phyloP scores from a whole-genome alignment of 2,329 filamentous ascomycete genomes.

The Penicillium sp. region DNA sequence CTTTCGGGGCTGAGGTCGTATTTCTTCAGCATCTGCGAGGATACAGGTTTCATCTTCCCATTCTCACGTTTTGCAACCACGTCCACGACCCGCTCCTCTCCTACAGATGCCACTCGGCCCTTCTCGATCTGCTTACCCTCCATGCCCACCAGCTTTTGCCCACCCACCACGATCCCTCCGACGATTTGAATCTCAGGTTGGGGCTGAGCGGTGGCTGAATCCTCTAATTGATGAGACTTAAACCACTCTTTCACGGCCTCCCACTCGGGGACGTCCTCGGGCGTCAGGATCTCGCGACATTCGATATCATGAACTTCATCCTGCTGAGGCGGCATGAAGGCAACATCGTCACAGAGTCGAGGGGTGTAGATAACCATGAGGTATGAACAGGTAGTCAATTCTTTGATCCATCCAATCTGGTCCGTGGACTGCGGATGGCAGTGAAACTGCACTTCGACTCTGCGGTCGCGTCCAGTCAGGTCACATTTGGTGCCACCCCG shows the following conservation, averaged over 20 bases:
- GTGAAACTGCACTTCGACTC: conserved; percentile 75
- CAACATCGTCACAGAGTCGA: conserved; percentile 79
- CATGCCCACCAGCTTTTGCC: conserved; percentile 53
- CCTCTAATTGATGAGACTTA: conserved; percentile 31
- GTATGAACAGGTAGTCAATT: conserved; percentile 86
- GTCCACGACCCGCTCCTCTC: conserved; percentile 45
- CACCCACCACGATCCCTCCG: conserved; percentile 60
- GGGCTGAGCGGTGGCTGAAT: conserved; percentile 19
- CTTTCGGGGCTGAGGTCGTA: conserved; percentile 65
- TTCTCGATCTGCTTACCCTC: conserved; percentile 58
- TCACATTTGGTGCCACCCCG: conserved; percentile 81
- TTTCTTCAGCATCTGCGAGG: conserved; percentile 65
- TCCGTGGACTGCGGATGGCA: conserved; percentile 75
- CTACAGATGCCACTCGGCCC: conserved; percentile 54
- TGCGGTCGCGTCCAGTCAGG: conserved; percentile 74
- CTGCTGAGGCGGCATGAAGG: conserved; percentile 78
- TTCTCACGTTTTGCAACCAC: conserved; percentile 58
- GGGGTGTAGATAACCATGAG: conserved; percentile 91
- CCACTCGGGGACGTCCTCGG: conserved; percentile 54
- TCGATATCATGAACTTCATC: conserved; percentile 72
- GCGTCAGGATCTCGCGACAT: conserved; percentile 68
- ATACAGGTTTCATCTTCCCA: conserved; percentile 60
- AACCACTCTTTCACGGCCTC: conserved; percentile 38
- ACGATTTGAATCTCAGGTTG: conserved; percentile 44
- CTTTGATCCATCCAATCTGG: conserved; percentile 88